Evolutionary conservation across 2,329 filamentous ascomycete genomes (phyloP).

Genomic region (Talaromyces marneffei): DNA sequence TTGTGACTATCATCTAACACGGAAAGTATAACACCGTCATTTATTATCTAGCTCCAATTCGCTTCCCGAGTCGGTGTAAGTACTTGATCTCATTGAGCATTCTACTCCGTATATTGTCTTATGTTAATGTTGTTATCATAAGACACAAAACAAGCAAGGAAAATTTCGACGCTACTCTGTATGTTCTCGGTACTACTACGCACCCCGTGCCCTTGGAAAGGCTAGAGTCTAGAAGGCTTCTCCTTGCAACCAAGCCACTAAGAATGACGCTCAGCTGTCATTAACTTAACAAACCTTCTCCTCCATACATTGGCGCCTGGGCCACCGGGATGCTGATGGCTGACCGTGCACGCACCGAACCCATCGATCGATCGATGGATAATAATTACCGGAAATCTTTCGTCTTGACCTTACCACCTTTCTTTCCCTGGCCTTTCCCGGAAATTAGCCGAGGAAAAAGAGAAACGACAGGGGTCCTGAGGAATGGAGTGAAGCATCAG

Average conservation of each 20-base stretch:
- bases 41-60: neutral
- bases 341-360: slow-evolving; percentile 8
- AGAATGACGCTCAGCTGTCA: neutral
- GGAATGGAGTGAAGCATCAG: neutral
- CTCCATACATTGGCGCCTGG: slow-evolving; percentile 1
- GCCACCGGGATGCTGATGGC: slow-evolving; percentile 1
- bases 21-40: neutral
- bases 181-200: neutral
- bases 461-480: neutral
- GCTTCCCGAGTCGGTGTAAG: neutral
- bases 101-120: neutral
- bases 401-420: neutral
- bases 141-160: neutral
- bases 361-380: slow-evolving; percentile 6
- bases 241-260: neutral
- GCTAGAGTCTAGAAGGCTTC: neutral
- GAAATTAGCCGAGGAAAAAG: neutral
- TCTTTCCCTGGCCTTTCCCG: neutral
- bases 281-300: neutral
- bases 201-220: neutral
- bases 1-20: neutral
- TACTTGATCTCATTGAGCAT: neutral
- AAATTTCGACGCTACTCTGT: neutral
- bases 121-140: neutral
- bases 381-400: neutral